Conservation (phyloP, 768 basidiomycete species). For the Boletus subcaerulescens region DNA sequence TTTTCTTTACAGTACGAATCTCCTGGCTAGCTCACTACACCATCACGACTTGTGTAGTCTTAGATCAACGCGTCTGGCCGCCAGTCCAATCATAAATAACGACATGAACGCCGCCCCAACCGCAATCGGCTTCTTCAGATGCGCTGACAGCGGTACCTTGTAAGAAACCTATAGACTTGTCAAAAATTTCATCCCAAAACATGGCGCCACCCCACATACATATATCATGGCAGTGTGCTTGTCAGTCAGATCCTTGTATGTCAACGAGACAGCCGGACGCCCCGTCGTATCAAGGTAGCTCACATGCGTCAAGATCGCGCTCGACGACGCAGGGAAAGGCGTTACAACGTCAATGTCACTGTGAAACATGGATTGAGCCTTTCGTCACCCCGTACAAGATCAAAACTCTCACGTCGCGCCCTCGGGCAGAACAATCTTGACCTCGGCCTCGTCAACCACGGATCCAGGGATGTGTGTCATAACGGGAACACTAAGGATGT, state of each 20-base stretch:
- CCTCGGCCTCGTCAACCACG: slow-evolving; percentile 74
- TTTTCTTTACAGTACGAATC: too few relatives aligned
- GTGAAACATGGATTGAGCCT: slow-evolving; percentile 11
- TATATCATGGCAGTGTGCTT: slow-evolving; percentile 79
- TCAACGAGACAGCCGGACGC: slow-evolving; percentile 72
- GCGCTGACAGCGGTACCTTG: slow-evolving; percentile 74
- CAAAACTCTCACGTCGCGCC: slow-evolving; percentile 76
- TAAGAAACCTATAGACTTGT: slow-evolving; percentile 71
- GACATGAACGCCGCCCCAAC: slow-evolving; percentile 69
- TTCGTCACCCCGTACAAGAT: slow-evolving; percentile 10
- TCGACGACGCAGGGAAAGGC: slow-evolving; percentile 74
- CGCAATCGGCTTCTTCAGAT: slow-evolving; percentile 81
- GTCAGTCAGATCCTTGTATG: slow-evolving; percentile 72
- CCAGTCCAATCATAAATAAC: slow-evolving; percentile 53
- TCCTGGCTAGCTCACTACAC: not conserved
- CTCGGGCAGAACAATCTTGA: slow-evolving; percentile 86
- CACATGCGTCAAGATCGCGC: slow-evolving; percentile 60
- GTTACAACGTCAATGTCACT: slow-evolving; percentile 76
- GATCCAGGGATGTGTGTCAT: slow-evolving; percentile 79
- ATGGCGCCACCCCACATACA: slow-evolving; percentile 48
- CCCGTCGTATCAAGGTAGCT: slow-evolving; percentile 93
- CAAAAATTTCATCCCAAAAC: slow-evolving; percentile 3
- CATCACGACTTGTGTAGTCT: slow-evolving; percentile 42
- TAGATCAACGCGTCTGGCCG: slow-evolving; percentile 50
- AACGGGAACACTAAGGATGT: slow-evolving; percentile 80